Base-by-base conservation (phyloP, 1,284 basidiomycete species). In the Xerocomus minutiporus region DNA sequence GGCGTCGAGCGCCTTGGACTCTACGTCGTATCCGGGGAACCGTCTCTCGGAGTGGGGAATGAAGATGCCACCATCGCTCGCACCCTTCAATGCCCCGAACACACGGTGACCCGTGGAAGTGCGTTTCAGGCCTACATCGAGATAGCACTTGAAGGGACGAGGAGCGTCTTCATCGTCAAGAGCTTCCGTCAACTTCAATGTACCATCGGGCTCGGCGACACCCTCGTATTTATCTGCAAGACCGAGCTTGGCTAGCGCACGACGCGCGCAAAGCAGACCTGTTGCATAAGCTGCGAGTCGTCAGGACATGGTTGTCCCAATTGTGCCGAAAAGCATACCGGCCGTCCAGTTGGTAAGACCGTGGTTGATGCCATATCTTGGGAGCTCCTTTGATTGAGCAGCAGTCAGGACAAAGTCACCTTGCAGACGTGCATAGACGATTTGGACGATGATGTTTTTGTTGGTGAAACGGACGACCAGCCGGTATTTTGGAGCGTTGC, bases 261-360 rank as follows among this genome's bases (percentile, higher is more conserved):
- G 93, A 63, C 97, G 94, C 56, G 97, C 96, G 65, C 82, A 84
- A 47, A 99, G 87, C 52, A 99, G 86, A 72, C 97, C 97, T 66
- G 97, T 98, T 51, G 97, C 97, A 75, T 99, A 99, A 51, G 95
- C 95, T 90, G 17, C 8, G 39, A 51, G 50, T 7, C 5, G 45
- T 59, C 32, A 48, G 48, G 43, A 36, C 26, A 31, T 9, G 17
- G 13, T n/a, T 39, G 5, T 9, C 2, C 20, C 8, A 45, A 23
- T 23, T 51, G 15, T 31, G 13, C 8, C 25, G 1, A 43, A 43
- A 54, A 17, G 1, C 67, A 47, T 65, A 91, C 90, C 89, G 60
- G 96, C 95, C 61, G 94, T 81, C 97, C 97, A 99, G 82, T 99
- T 99, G 61, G 95, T 95, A 47, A 99, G 81, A 77, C 97, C 97